Evolutionary conservation across 116 monocot genomes (phyloP), one percentile per base, ranked within the genome.

Genomic region (Cymodocea nodosa): DNA sequence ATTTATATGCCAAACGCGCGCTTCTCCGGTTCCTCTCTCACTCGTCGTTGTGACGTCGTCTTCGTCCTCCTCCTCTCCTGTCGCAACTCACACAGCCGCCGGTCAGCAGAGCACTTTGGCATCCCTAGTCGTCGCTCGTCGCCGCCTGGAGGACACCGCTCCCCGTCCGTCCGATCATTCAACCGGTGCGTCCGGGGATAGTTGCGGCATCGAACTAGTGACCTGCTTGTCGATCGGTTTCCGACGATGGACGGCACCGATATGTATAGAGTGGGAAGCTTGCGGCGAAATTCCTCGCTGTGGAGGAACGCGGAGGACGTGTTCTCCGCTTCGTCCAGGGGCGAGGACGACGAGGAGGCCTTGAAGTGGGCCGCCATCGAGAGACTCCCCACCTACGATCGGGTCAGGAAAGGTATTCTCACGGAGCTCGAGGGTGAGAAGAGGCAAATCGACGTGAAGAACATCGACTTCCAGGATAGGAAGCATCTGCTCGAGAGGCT

Each of bases 281-380:
- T 85, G 53, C 49, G 77, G 20, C 19, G 59, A 44, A 81, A 73
- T 24, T 64, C 77, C 1, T 50, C 62, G 35, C 57, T 68, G 15
- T 79, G 81, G 79, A 66, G 74, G 52, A 71, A 22, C 35, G 30
- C 59, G 7, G 71, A 73, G 17, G 73, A 66, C 57, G 58, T 78
- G 36, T 79, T 84, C 66, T 72, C 82, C 6, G 39, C 50, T 34
- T 75, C 82, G 2, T 70, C 67, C 4, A 20, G 70, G 37, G 81
- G 70, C 2, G 85, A 81, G 44, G 90, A 87, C 48, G 94, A 94
- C 22, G 86, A 87, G 65, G 94, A 90, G 77, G 90, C 82, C 2
- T 79, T 95, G 60, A 81, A 74, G 63, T 87, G 90, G 94, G 90
- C 90, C 15, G 78, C 87, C 2, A 63, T 95, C 14, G 94, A 95